Base-by-base conservation (phyloP, 352 stramenopile species). In the Globisporangium perplexum region DNA sequence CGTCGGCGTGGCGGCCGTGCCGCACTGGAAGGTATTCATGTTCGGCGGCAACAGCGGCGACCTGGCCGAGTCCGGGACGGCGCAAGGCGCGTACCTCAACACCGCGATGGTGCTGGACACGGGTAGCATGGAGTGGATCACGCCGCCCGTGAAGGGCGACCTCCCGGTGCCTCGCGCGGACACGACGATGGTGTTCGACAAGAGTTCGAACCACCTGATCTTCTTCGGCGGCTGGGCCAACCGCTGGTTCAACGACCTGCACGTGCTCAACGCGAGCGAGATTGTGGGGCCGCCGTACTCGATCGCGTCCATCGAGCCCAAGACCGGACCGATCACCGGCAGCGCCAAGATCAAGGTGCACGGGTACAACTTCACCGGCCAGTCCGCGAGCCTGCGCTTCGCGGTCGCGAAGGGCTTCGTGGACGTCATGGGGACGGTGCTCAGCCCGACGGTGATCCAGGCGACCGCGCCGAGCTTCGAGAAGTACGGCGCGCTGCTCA, bases 161-260 rank as follows among this genome's bases (percentile, higher is more conserved):
- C 59, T 89, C 15, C 96, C 96, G 14, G 78, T 76, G 18, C 81
- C 93, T 11, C 88, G 96, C 22, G 87, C 93, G 4, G 96, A 99
- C 68, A 96, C 93, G 20, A 79, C 86, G 17, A 95, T 98, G 64
- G 88, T 95, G 5, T 98, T 98, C 62, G 96, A 98, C 62, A 72
- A 76, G 42, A 82, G 78, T 31, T 86, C 79, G 30, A 97, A 95
- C 44, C 71, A 86, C 62, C 71, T 98, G 55, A 73, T 98, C 35
- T 77, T 98, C 50, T 99, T 98, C 55, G 96, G 96, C 26, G 96
- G 96, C 31, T 99, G 96, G 96, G 93, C 92, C 4, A 98, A 98
- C 53, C 86, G 86, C 42, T 99, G 96, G 96, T 95, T 96, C 57
- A 90, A 94, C 53, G 87, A 98, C 44, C 72, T 97, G 20, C 77